Evolutionary conservation across 768 basidiomycete species (phyloP), one percentile per base, ranked within the genome.

Genomic region (Lactarius sanguifluus): DNA sequence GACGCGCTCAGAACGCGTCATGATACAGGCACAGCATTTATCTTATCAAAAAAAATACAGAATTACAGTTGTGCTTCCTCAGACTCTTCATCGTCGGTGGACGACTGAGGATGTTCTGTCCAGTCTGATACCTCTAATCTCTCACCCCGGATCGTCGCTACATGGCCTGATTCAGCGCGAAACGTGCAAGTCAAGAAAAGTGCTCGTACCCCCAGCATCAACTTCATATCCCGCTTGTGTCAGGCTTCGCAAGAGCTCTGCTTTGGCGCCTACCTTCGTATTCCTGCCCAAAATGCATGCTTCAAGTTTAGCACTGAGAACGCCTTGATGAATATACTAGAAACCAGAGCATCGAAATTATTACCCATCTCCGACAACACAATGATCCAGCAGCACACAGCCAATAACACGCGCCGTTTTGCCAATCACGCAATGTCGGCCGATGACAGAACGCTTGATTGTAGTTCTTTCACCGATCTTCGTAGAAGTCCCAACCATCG

Each of bases 311-410:
- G 85, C 90, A 2, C 91, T 92, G 68, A 28, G 54, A 70, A 65
- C 56, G 56, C 6, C 23, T 62, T 64, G 38, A 52, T 63, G 8
- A 57, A 30, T 64, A 8, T 38, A 28, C 5, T 23, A 43, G 61
- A 65, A 10, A 13, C 34, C n/a, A 28, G 10, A 43, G 60, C 61
- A 57, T 59, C 20, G 8, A 62, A 43, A 45, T 7, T 73, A 86
- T 73, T 69, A 94, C 95, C 94, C 93, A 65, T 96, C 94, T 52
- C 85, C 90, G 15, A 98, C 79, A 5, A 91, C 83, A 71, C 94
- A 96, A 72, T 96, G 94, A 73, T 97, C 96, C 69, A 95, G 81
- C 28, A 98, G 75, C 8, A 96, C 84, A 70, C 91, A 95, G 13
- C 91, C 90, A 2, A 81, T 81, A 57, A 98, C 86, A 75, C 87